Evolutionary conservation across 1,284 basidiomycete species (phyloP), one percentile per base, ranked within the genome.

Genomic region (Melampsora americana): DNA sequence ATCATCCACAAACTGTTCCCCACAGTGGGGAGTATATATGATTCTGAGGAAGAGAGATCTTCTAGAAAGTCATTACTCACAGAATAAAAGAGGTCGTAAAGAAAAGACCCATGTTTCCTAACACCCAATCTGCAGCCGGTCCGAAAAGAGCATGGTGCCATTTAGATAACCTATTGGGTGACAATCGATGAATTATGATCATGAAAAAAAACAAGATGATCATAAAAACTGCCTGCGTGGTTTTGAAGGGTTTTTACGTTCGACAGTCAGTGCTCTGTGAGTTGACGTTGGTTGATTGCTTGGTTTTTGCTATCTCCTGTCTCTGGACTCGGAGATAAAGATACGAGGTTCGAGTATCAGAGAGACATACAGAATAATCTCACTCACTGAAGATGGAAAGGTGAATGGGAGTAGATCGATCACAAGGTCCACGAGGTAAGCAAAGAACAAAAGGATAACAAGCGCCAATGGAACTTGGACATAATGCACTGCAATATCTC

Each of bases 61-160:
- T 42, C 1, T 42, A 42, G 39, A 6, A 42, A 9, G 12, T 42
- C 4, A 42, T 42, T 42, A 69, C 66, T 69, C 23, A 76, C 74
- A 76, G 18, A 28, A 76, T 69, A 35, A 76, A 76, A 14, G 74
- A 76, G 16, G 74, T 69, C 4, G 74, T 76, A 16, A 76, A 76
- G 60, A 76, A 76, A 1, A 76, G 48, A 26, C 74, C 74, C 74
- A 76, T 76, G 48, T 66, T 68, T 30, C 66, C 59, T 28, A 76
- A 26, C 14, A 76, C 30, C 26, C 66, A 69, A 30, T 76, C 67
- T 39, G 66, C 44, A 9, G 66, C 74, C 9, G 74, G 74, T 39
- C 61, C 39, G 18, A 76, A 56, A 12, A 56, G 5, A 23, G 20
- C 26, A 56, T 56, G 53, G n/a, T 23, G 12, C 53, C 53, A n/a